Percentiles rank a stretch among this genome's conserved stretches.
phyloP scores from a whole-genome alignment of 305 asterid genomes.

The Fraxinus platypoda region DNA sequence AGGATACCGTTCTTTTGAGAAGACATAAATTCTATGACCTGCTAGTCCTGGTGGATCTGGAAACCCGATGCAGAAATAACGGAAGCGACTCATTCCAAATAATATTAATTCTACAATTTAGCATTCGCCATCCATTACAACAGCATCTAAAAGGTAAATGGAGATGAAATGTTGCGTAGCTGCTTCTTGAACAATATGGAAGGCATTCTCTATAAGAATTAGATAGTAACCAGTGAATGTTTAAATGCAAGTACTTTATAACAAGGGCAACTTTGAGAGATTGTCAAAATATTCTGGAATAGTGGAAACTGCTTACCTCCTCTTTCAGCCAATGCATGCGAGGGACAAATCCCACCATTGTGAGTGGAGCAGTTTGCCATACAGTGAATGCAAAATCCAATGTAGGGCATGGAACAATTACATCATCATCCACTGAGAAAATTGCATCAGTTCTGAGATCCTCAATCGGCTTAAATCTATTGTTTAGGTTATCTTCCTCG shows the following conservation, averaged over 20 bases:
- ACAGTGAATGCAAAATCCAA: constrained; percentile 62
- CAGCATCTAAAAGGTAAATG: background rate
- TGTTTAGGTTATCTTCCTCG: constrained; percentile 55
- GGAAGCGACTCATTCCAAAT: background rate
- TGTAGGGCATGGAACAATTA: constrained; percentile 53
- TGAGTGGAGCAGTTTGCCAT: constrained; percentile 59
- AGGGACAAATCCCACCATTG: constrained; percentile 71
- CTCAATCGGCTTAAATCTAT: constrained; percentile 53
- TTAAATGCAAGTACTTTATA: background rate
- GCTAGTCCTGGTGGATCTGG: background rate
- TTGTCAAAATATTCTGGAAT: background rate
- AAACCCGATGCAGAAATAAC: background rate
- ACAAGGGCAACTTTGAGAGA: background rate
- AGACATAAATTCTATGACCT: background rate
- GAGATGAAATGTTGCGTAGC: background rate
- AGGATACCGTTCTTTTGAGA: background rate
- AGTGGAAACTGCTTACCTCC: constrained; percentile 35
- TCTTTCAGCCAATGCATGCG: constrained; percentile 58
- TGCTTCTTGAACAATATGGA: background rate
- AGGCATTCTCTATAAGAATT: background rate
- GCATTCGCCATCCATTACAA: background rate
- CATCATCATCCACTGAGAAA: constrained; percentile 65
- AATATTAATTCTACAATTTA: background rate
- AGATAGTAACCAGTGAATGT: background rate
- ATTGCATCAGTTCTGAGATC: constrained; percentile 58